Evolutionary conservation across 2,329 filamentous ascomycete species (phyloP).

Genomic region (Neopestalotiopsis rosae): DNA sequence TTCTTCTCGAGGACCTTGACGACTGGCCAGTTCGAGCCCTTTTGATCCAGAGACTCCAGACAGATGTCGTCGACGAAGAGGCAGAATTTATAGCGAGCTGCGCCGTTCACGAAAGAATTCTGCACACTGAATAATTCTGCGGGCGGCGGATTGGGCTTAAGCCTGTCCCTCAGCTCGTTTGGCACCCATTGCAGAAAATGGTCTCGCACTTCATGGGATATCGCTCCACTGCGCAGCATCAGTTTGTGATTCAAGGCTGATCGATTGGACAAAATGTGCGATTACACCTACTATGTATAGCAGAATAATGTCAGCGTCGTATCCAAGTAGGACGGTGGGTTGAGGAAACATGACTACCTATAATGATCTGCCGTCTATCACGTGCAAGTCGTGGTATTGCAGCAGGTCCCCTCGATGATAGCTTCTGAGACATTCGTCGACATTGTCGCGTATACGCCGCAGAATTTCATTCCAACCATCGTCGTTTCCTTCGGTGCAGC

Average conservation of each 20-base stretch:
- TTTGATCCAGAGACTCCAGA: neutral
- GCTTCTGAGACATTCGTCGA: neutral
- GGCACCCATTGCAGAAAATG: neutral
- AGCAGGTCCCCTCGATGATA: constrained; percentile 13
- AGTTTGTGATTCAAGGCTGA: too few relatives aligned
- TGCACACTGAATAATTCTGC: neutral
- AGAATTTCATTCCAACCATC: neutral
- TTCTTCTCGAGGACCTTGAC: neutral
- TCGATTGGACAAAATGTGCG: too few relatives aligned
- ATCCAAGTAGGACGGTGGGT: too few relatives aligned
- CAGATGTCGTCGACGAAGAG: neutral
- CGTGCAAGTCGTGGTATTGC: neutral
- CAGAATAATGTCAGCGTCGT: too few relatives aligned
- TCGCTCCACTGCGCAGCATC: neutral
- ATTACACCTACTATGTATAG: too few relatives aligned
- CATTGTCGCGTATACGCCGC: neutral
- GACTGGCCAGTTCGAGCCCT: neutral
- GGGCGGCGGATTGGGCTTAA: neutral
- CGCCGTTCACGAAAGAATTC: too few relatives aligned
- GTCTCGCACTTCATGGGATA: neutral
- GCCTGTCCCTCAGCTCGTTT: neutral
- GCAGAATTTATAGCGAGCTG: neutral
- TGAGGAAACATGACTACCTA: neutral
- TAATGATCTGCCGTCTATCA: neutral
- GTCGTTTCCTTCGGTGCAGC: constrained; percentile 3